Evolutionary conservation across 495 filamentous ascomycete species (phyloP), one percentile per base, ranked within the genome.

Genomic region (Clohesyomyces aquaticus): DNA sequence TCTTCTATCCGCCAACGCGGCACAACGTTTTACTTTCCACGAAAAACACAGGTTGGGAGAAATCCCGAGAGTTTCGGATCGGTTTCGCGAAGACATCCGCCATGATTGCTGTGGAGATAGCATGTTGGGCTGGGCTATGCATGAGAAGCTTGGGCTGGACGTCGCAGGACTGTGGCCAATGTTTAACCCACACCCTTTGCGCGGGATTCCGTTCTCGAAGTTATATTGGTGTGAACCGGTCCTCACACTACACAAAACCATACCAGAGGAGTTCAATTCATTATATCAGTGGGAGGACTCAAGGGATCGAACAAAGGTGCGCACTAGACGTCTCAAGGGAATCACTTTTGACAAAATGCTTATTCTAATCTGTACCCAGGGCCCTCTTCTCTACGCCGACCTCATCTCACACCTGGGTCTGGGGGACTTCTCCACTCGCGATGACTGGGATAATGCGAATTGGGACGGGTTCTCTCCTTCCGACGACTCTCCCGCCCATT

Each of bases 1-100:
- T 45, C 74, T 81, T 21, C 71, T 87, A 4, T 84, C 81, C 1
- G 71, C 76, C 0, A 79, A 75, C 1, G 80, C 82, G 4, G 73
- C 59, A 16, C 25, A 47, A 4, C 32, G 35, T 9, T 38, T 62
- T 26, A 38, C 55, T 2, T 12, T 54, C 38, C 59, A 32, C 4
- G 14, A 43, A 14, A 6, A n/a, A 8, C 45, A 55, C 19, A 3
- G 11, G 1, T 18, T 54, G n/a, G 50, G 50, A 11, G 21, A 79
- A 60, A 35, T 41, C 29, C 14, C 26, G 3, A 9, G 41, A 2
- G 48, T 50, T 18, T 35, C 48, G 12, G 59, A 54, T n/a, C 18
- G 56, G 47, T 27, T 47, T 12, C 54, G 3, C 41, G 26, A 32
- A 9, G 19, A 27, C n/a, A 51, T 46, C 8, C 66, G 29, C 9